Evolutionary conservation across 192 early-diverging fungal species (phyloP), one percentile per base, ranked within the genome.

Genomic region (Glomus cerebriforme): DNA sequence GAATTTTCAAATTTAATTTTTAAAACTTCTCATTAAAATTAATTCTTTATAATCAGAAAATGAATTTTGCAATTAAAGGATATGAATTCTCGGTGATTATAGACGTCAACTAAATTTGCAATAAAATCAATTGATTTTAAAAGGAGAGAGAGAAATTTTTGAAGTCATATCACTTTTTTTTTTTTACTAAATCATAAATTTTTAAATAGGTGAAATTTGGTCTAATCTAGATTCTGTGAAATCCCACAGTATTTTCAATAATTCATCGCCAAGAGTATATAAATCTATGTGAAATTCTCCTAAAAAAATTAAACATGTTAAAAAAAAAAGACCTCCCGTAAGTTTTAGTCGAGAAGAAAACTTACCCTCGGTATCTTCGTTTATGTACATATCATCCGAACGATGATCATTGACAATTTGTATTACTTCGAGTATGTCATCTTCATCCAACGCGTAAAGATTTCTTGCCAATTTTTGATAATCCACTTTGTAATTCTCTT

Each of bases 251-350:
- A 64, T 68, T 62, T 79, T 77, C 15, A 83, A 37, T 19, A 85
- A 79, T 27, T 83, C 79, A 49, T 80, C 78, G 7, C 79, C 81
- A 22, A 85, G 32, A 13, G 84, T 83, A 69, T 81, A 66, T 35
- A 85, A 68, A 71, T 85, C 84, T 31, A 85, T 77, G 29, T 85
- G 84, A 68, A 83, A 85, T 34, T 85, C 84, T 2, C 84, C 84
- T 68, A 78, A 67, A 81, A 70, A 9, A 27, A 39, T n/a, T 15
- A 47, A 26, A 19, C 15, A 64, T 59, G 19, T 54, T n/a, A 65
- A n/a, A 27, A 31, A 54, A 12, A 65, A n/a, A 27, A 31, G 35
- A 12, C 27, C n/a, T 54, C 13, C n/a, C 9, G n/a, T n/a, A 67
- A 24, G 15, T 78, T 12, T 5, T n/a, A 31, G 0, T 60, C 27